phyloP scores from a whole-genome alignment of 2,329 filamentous ascomycete species.

The Cladosporium velox region DNA sequence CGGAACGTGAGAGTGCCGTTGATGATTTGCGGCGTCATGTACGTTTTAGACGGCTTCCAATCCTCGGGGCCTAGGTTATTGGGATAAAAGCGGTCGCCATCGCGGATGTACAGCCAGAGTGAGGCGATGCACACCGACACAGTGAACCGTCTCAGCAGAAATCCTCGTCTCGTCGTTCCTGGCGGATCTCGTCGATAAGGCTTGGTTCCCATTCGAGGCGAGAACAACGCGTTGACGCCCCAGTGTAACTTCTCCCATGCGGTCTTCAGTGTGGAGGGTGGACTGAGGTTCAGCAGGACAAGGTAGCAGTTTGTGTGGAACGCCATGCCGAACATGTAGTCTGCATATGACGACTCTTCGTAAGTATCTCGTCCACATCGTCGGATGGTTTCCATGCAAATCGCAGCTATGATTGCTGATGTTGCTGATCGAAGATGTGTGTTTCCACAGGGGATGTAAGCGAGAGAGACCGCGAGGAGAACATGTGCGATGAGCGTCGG shows the following conservation, averaged over 20 bases:
- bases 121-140: not conserved
- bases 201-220: slow-evolving; percentile 17
- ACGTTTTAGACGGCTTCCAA: not conserved
- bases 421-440: not conserved
- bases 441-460: slow-evolving; percentile 1
- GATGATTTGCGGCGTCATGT: slow-evolving; percentile 14
- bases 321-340: slow-evolving; percentile 18
- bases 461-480: slow-evolving; percentile 1
- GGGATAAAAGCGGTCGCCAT: slow-evolving; percentile 5
- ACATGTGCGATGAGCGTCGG: slow-evolving; percentile 9
- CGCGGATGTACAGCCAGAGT: slow-evolving; percentile 11
- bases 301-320: slow-evolving; percentile 20
- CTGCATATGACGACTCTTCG: slow-evolving; percentile 7
- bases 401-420: not conserved
- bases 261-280: not conserved
- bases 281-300: slow-evolving; percentile 5
- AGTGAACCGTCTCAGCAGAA: not conserved
- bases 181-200: slow-evolving; percentile 14
- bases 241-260: slow-evolving; percentile 10
- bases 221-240: slow-evolving; percentile 16
- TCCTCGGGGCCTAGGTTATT: not conserved
- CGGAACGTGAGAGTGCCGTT: slow-evolving; percentile 6
- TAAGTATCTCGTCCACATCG: not conserved
- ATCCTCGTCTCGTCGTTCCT: not conserved
- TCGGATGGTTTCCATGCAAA: slow-evolving; percentile 15